Evolutionary conservation across 495 filamentous ascomycete genomes (phyloP).

Genomic region (Podospora tetraspora): DNA sequence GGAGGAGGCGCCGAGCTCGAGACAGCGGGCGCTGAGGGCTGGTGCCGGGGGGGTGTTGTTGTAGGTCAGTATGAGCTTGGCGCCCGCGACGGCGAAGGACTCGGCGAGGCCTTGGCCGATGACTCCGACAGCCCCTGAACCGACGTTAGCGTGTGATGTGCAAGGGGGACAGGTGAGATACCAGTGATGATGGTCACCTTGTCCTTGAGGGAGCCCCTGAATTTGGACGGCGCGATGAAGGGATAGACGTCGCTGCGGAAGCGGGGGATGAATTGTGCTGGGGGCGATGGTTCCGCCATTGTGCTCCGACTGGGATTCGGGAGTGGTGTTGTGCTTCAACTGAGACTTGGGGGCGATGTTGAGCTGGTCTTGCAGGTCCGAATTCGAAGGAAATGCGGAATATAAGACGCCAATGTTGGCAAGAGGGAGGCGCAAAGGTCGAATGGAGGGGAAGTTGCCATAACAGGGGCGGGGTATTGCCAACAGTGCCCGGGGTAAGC

Average conservation of each 20-base stretch:
- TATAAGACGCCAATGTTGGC: background rate
- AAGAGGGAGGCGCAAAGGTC: background rate
- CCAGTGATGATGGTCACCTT: constrained; percentile 32
- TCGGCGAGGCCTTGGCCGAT: constrained; percentile 31
- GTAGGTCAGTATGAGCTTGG: constrained; percentile 30
- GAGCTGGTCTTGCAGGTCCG: no score
- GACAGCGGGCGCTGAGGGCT: constrained; percentile 18
- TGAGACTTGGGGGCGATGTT: background rate
- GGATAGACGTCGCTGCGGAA: constrained; percentile 32
- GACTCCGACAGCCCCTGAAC: constrained; percentile 25
- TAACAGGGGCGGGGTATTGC: background rate
- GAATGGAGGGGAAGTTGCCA: background rate
- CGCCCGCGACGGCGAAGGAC: constrained; percentile 32
- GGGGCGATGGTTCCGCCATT: constrained; percentile 6
- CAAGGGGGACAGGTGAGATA: background rate
- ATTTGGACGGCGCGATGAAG: constrained; percentile 30
- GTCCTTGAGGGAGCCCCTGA: constrained; percentile 24
- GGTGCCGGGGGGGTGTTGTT: constrained; percentile 29
- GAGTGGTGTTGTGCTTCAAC: background rate
- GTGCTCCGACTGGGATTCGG: background rate
- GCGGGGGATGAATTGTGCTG: constrained; percentile 25
- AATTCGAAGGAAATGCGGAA: background rate
- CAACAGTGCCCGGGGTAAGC: background rate
- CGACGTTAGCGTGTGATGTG: background rate
- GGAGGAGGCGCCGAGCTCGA: constrained; percentile 20